phyloP scores from a whole-genome alignment of 352 stramenopile genomes.

The Globisporangium paddicum region DNA sequence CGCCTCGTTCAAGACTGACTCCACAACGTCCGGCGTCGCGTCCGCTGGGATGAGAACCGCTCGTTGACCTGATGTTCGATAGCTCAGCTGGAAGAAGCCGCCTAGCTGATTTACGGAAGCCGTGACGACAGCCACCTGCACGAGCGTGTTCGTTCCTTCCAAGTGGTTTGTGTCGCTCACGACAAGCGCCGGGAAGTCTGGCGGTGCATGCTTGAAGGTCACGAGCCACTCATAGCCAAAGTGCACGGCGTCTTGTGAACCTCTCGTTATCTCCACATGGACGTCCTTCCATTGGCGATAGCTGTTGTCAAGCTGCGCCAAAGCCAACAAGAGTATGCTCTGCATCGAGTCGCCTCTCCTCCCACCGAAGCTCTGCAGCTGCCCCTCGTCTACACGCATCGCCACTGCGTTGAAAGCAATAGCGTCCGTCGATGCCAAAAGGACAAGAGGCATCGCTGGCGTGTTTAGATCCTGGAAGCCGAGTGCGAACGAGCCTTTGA shows the following conservation, averaged over 20 bases:
- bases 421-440: constrained; percentile 13
- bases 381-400: constrained; percentile 22
- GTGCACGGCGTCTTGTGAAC: neutral
- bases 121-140: constrained; percentile 4
- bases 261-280: constrained; percentile 10
- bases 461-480: constrained; percentile 15
- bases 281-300: constrained; percentile 1
- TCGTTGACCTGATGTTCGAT: neutral
- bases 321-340: constrained; percentile 10
- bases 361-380: constrained; percentile 19
- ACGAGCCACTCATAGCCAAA: constrained; percentile 20
- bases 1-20: constrained; percentile 10
- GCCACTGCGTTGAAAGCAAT: constrained; percentile 35
- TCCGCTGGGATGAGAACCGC: constrained; percentile 6
- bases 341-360: constrained; percentile 28
- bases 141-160: neutral
- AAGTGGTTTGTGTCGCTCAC: constrained; percentile 6
- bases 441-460: neutral
- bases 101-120: constrained; percentile 15
- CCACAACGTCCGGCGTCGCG: constrained; percentile 1
- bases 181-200: constrained; percentile 22
- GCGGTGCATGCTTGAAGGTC: constrained; percentile 22
- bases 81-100: constrained; percentile 18
- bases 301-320: constrained; percentile 3
- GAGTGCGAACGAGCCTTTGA: constrained; percentile 23